A percentile compares a stretch with the other conserved stretches of the same genome.
Conservation (phyloP, 768 basidiomycete genomes). For the Russula virescens region DNA sequence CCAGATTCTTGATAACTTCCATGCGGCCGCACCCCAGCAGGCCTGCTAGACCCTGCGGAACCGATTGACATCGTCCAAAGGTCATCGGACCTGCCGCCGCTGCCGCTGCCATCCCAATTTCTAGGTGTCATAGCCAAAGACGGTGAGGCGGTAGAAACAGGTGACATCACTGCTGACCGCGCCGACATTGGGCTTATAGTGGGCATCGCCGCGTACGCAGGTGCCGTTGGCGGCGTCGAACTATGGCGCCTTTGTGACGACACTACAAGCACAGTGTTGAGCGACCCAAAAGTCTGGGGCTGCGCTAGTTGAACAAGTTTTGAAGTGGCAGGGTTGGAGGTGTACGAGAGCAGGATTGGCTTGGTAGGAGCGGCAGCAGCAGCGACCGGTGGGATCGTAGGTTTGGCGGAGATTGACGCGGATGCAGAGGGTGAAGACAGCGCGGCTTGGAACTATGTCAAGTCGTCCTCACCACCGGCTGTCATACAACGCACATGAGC, state of each 20-base stretch:
- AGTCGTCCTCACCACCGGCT: conserved; percentile 62
- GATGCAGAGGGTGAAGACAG: conserved; percentile 50
- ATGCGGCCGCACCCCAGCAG: conserved; percentile 28
- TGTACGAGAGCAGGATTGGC: conserved; percentile 6
- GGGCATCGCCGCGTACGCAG: not conserved
- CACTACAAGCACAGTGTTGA: conserved; percentile 2
- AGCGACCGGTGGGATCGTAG: conserved; percentile 2
- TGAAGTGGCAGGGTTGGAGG: not conserved
- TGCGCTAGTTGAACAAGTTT: conserved; percentile 4
- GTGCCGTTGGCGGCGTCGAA: conserved; percentile 12
- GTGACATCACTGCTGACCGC: too few species aligned
- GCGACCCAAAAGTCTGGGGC: conserved; percentile 1
- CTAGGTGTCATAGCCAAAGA: conserved; percentile 29
- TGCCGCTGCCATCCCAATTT: conserved; percentile 31
- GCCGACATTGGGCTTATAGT: too few species aligned
- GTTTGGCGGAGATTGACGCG: conserved; percentile 38
- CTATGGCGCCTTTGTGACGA: conserved; percentile 17
- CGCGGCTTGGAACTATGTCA: conserved; percentile 79
- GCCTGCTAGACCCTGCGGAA: conserved; percentile 34
- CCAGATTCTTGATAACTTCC: conserved; percentile 84
- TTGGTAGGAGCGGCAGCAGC: not conserved
- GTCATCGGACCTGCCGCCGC: conserved; percentile 71
- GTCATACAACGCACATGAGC: not conserved
- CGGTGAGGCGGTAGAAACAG: too few species aligned
- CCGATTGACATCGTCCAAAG: conserved; percentile 82